phyloP scores from a whole-genome alignment of 2,329 filamentous ascomycete genomes.

The Reticulascus tulasneorum region DNA sequence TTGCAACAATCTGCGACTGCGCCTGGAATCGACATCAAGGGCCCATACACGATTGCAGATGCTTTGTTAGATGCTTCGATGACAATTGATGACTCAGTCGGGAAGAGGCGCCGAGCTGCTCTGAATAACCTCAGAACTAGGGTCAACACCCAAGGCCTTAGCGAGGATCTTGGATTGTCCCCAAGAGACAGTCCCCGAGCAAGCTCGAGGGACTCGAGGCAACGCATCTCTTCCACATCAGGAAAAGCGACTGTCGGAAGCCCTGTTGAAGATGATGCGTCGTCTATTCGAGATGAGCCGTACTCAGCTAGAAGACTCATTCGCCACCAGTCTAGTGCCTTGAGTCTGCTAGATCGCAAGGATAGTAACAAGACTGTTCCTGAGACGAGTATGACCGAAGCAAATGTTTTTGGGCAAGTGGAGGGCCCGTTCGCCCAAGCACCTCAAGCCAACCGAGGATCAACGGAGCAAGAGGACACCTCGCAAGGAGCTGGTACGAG shows the following conservation, averaged over 20 bases:
- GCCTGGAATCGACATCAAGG: slow-evolving; percentile 31
- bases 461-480: too few relatives aligned
- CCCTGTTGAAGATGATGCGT: slow-evolving; percentile 28
- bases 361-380: slow-evolving; percentile 55
- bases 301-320: slow-evolving; percentile 43
- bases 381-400: slow-evolving; percentile 55
- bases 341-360: slow-evolving; percentile 55
- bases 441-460: slow-evolving; percentile 18
- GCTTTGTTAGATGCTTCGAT: slow-evolving; percentile 89
- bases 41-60: slow-evolving; percentile 78
- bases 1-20: slow-evolving; percentile 36
- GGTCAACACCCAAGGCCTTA: too few relatives aligned
- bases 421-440: slow-evolving; percentile 50
- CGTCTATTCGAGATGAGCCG: slow-evolving; percentile 34
- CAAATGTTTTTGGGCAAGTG: slow-evolving; percentile 57
- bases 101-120: slow-evolving; percentile 48
- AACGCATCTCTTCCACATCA: slow-evolving; percentile 27
- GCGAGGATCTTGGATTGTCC: slow-evolving; percentile 19
- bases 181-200: slow-evolving; percentile 22
- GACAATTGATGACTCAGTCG: slow-evolving; percentile 68
- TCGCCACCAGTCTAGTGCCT: slow-evolving; percentile 55
- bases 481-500: slow-evolving; percentile 10
- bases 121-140: slow-evolving; percentile 33
- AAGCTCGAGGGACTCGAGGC: slow-evolving; percentile 33
- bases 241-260: slow-evolving; percentile 19